A percentile compares a stretch with the other conserved stretches of the same genome.
These are phyloP conservation scores for Trichophyton rubrum DNA, from an alignment of 2,329 filamentous ascomycete species.

Conservation along the genomic window DNA sequence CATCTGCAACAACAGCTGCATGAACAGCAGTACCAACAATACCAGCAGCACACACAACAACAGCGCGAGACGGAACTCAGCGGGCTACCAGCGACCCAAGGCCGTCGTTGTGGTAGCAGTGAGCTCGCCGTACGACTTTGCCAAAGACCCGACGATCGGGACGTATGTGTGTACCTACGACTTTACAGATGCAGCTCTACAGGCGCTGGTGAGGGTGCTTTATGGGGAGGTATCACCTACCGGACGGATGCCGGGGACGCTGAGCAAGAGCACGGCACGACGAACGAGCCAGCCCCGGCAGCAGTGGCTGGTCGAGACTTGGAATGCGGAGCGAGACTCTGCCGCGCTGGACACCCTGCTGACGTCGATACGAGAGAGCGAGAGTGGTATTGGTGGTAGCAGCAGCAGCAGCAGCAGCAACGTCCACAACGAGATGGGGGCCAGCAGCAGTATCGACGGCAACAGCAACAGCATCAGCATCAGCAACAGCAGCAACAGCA, in stretches of 20 bases:
- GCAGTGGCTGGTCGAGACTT: constrained; percentile 87
- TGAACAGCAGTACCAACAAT: no score
- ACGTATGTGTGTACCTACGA: constrained; percentile 95
- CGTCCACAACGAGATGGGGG: no score
- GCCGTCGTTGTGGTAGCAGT: constrained; percentile 83
- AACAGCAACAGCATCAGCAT: no score
- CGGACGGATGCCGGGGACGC: constrained; percentile 52
- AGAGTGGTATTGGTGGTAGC: constrained; percentile 17
- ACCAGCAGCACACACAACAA: no score
- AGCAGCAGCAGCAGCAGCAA: constrained; percentile 45
- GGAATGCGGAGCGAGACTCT: constrained; percentile 65
- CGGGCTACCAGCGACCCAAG: constrained; percentile 42
- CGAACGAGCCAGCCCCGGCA: constrained; percentile 78
- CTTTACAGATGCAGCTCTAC: constrained; percentile 84
- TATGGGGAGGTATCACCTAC: constrained; percentile 58
- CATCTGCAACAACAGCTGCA: constrained; percentile 49
- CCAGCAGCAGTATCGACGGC: no score
- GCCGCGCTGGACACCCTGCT: constrained; percentile 64
- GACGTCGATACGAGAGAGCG: constrained; percentile 49
- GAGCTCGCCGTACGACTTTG: constrained; percentile 93
- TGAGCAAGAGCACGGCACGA: constrained; percentile 57
- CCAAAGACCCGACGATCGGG: constrained; percentile 77
- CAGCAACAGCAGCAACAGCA: no score
- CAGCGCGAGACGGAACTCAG: no score
- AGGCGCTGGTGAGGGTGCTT: constrained; percentile 67